Percentiles rank a stretch among this genome's conserved stretches.
These are phyloP conservation scores for Eucalyptus pauciflora DNA, from an alignment of 345 rosid species.

Conservation along the genomic window DNA sequence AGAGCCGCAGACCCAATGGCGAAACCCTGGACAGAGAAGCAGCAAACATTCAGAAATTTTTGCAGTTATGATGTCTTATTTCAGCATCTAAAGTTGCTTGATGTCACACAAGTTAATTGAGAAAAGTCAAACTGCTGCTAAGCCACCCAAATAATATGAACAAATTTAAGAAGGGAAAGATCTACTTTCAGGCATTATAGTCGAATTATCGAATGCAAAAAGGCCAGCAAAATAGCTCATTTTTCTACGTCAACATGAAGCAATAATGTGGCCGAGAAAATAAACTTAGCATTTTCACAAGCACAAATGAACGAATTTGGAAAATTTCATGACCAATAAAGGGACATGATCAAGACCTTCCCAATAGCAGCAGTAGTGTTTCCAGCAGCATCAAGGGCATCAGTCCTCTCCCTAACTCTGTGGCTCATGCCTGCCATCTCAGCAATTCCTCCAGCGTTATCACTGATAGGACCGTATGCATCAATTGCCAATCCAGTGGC, in stretches of 20 bases:
- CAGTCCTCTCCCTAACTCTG: constrained; percentile 72
- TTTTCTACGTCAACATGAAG: not conserved
- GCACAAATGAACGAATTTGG: not conserved
- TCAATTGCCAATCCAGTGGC: constrained; percentile 81
- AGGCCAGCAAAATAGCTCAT: not conserved
- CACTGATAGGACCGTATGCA: constrained; percentile 84
- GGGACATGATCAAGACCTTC: constrained; percentile 25
- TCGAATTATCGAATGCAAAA: rapidly evolving
- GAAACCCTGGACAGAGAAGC: constrained; percentile 34
- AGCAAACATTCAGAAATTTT: not conserved
- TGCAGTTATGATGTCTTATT: not conserved
- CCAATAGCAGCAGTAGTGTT: constrained; percentile 86
- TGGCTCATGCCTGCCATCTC: constrained; percentile 93
- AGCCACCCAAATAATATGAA: not conserved
- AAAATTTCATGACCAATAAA: not conserved
- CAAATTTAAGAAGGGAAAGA: not conserved
- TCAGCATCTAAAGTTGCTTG: not conserved
- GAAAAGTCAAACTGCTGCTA: not conserved
- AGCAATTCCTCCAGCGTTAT: constrained; percentile 79
- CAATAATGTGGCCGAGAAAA: not conserved
- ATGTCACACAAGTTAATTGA: not conserved
- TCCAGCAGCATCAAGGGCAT: constrained; percentile 87
- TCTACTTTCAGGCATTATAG: not conserved
- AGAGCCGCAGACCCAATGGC: constrained; percentile 80
- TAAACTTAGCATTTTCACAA: not conserved